Evolutionary conservation across 257 asterid genomes (phyloP).

Genomic region (Solanum peruvianum): DNA sequence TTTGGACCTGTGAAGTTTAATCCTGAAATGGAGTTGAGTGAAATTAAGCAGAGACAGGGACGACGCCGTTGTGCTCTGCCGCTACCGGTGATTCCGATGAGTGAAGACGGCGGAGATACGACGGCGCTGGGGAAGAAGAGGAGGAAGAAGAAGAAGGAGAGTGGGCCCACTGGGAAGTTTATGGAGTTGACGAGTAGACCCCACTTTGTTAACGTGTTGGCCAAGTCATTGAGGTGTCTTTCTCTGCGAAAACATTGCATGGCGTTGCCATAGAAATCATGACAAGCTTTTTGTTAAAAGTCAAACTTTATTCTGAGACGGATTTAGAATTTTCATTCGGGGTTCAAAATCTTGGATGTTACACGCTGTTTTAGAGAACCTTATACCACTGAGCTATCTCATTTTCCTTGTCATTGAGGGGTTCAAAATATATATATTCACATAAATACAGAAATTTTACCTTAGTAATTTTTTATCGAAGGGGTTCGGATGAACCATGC

Average conservation of each 20-base stretch:
- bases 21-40: conserved; percentile 71
- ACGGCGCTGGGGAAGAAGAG: background rate
- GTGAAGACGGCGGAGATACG: background rate
- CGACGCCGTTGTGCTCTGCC: background rate
- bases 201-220: conserved; percentile 20
- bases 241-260: background rate
- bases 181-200: conserved; percentile 15
- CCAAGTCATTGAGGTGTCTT: conserved; percentile 35
- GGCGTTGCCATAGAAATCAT: background rate
- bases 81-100: background rate
- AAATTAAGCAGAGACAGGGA: conserved; percentile 45
- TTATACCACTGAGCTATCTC: too few species aligned
- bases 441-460: too few species aligned
- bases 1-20: conserved; percentile 65
- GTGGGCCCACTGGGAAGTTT: background rate
- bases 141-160: background rate
- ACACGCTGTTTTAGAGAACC: too few species aligned
- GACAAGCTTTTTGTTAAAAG: too few species aligned
- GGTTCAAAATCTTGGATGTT: too few species aligned
- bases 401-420: too few species aligned
- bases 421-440: too few species aligned
- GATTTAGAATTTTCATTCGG: too few species aligned
- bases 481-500: too few species aligned
- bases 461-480: too few species aligned
- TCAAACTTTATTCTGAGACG: too few species aligned